Base-by-base conservation (phyloP, 352 stramenopile species). In the Globisporangium radiosum region DNA sequence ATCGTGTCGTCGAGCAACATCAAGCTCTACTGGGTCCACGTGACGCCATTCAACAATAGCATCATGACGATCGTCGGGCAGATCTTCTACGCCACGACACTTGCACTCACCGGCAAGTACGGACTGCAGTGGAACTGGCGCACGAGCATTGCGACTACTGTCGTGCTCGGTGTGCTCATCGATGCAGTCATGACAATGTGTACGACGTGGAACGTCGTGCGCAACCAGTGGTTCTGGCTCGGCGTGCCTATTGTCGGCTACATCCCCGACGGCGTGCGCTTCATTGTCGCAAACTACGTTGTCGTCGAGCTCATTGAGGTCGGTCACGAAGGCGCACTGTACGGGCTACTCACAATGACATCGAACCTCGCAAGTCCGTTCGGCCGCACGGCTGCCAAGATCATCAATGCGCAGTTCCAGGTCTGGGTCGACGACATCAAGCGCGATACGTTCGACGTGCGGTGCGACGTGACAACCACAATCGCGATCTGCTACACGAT, bases 141-240 rank as follows among this genome's bases (percentile, higher is more conserved):
- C 1, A 62, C 51, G 15, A 76, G 73, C 39, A 80, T 81, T 36
- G 73, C 68, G 37, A 62, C 81, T 13, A 69, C 63, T 2, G 67
- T 81, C 15, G 6, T 60, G 17, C 33, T 56, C 7, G 53, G 53
- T 15, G 57, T 68, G n/a, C 39, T 56, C 13, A 51, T 68, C 38
- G 78, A 87, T 54, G 65, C 49, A 0, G 65, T 80, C 54, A 75
- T 81, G 64, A 85, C 72, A 1, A 78, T 87, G 65, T 52, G 85
- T 11, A 78, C 68, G 0, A 65, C 72, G 2, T 87, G 75, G 77
- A 69, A 83, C n/a, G 63, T 84, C 4, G 56, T 82, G 6, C 75
- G 77, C 11, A 81, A 76, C 62, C 75, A 83, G 53, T 87, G 77
- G 77, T 85, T 87, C 62, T 87, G 71, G 75, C 63, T 82, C 2